Evolutionary conservation across 306 rosid species (phyloP).

Genomic region (Glycyrrhiza uralensis): DNA sequence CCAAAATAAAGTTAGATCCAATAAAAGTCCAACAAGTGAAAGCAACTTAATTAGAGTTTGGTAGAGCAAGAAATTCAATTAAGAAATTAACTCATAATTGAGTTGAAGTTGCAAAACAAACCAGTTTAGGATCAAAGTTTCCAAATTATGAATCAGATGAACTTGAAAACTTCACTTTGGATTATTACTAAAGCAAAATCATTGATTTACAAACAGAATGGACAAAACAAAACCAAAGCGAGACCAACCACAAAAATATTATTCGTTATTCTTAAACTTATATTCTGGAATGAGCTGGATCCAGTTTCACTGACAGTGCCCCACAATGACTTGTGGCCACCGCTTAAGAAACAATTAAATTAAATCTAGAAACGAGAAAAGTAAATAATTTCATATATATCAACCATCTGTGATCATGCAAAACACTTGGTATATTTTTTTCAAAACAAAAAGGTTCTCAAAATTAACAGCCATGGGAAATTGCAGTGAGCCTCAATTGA

Average conservation of each 20-base stretch:
- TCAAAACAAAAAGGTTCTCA: not conserved
- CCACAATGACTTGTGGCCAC: slow-evolving; percentile 12
- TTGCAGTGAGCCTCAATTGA: slow-evolving; percentile 1
- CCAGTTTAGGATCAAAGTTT: slow-evolving; percentile 2
- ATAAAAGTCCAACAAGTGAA: slow-evolving; percentile 11
- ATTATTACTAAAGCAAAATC: not conserved
- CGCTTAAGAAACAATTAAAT: not conserved
- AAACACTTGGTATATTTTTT: not conserved
- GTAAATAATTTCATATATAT: not conserved
- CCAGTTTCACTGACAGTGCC: slow-evolving; percentile 7
- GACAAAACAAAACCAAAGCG: slow-evolving; percentile 1
- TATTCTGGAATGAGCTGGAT: slow-evolving; percentile 18
- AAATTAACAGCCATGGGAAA: slow-evolving; percentile 2
- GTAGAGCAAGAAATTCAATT: slow-evolving; percentile 14
- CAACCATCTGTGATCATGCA: not conserved
- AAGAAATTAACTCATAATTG: not conserved
- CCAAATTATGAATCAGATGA: not conserved
- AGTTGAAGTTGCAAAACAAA: not conserved
- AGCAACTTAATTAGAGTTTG: slow-evolving; percentile 13
- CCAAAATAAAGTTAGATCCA: slow-evolving; percentile 18
- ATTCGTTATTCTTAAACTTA: slow-evolving; percentile 6
- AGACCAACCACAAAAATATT: slow-evolving; percentile 2
- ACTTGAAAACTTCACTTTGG: not conserved
- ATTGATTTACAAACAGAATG: not conserved
- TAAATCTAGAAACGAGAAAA: not conserved